phyloP scores from a whole-genome alignment of 1,284 basidiomycete genomes.

The Inonotus obliquus region DNA sequence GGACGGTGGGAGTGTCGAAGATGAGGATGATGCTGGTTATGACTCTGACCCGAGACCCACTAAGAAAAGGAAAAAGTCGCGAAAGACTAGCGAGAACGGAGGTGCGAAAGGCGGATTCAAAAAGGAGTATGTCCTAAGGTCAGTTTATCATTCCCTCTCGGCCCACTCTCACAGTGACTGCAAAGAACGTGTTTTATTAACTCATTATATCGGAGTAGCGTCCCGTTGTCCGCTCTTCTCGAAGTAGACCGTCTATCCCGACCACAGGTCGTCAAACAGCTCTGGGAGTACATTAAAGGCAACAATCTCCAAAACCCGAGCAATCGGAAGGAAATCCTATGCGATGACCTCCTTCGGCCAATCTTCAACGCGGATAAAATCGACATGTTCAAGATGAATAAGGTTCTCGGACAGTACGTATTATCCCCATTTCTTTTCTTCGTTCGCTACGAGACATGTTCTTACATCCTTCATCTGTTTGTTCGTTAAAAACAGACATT shows the following conservation, averaged over 20 bases:
- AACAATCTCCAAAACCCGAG: slow-evolving; percentile 76
- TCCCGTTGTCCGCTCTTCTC: slow-evolving; percentile 57
- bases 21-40: slow-evolving; percentile 24
- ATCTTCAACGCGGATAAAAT: slow-evolving; percentile 76
- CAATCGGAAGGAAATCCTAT: slow-evolving; percentile 79
- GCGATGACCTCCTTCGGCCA: slow-evolving; percentile 62
- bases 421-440: neutral
- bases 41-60: slow-evolving; percentile 28
- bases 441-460: neutral
- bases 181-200: neutral
- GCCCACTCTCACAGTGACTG: neutral
- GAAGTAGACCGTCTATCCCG: slow-evolving; percentile 63
- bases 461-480: neutral
- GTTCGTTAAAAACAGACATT: slow-evolving; percentile 23
- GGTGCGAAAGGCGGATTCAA: slow-evolving; percentile 58
- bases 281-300: slow-evolving; percentile 83
- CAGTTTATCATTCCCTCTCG: slow-evolving; percentile 15
- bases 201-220: slow-evolving; percentile 36
- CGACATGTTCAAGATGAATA: slow-evolving; percentile 87
- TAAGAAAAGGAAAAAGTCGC: slow-evolving; percentile 33
- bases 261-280: slow-evolving; percentile 82
- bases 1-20: slow-evolving; percentile 34
- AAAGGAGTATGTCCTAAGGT: slow-evolving; percentile 78
- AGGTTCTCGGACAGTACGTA: slow-evolving; percentile 69
- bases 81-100: slow-evolving; percentile 25